Evolutionary conservation across 805 yeast genomes (phyloP), one percentile per base, ranked within the genome.

Genomic region (Nakazawaea wickerhamii): DNA sequence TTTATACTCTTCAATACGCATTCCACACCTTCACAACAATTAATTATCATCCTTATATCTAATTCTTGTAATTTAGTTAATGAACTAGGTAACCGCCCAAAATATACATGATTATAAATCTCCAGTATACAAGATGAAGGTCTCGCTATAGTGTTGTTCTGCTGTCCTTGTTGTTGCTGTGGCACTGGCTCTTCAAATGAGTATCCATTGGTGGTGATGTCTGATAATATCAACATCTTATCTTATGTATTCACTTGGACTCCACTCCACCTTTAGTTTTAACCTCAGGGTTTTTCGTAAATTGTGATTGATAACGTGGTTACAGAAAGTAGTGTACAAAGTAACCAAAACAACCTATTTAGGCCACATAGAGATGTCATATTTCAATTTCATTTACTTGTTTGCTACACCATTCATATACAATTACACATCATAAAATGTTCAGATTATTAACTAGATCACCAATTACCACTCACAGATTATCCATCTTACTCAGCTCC

Each of bases 221-320:
- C 41, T n/a, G 45, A 42, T 30, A 36, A 30, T 30, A 42, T 42
- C 11, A 42, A 27, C 45, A 42, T 42, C 4, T 8, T 21, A 1
- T 11, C 18, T 8, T 9, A 18, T 15, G 4, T 27, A 26, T 15
- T 23, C 11, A 8, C n/a, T n/a, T n/a, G n/a, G n/a, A n/a, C n/a
- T n/a, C n/a, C n/a, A n/a, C n/a, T n/a, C n/a, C n/a, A n/a, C n/a
- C n/a, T n/a, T n/a, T n/a, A n/a, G n/a, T n/a, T n/a, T n/a, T n/a
- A n/a, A n/a, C n/a, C n/a, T n/a, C n/a, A n/a, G n/a, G n/a, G n/a
- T n/a, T n/a, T n/a, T n/a, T n/a, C n/a, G n/a, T n/a, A n/a, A n/a
- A n/a, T n/a, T n/a, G n/a, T n/a, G n/a, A n/a, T n/a, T n/a, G n/a
- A n/a, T n/a, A n/a, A n/a, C n/a, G n/a, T n/a, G n/a, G n/a, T n/a